These are phyloP conservation scores for Kewa caespitosa DNA, from an alignment of 179 eudicot species.

Conservation along the genomic window DNA sequence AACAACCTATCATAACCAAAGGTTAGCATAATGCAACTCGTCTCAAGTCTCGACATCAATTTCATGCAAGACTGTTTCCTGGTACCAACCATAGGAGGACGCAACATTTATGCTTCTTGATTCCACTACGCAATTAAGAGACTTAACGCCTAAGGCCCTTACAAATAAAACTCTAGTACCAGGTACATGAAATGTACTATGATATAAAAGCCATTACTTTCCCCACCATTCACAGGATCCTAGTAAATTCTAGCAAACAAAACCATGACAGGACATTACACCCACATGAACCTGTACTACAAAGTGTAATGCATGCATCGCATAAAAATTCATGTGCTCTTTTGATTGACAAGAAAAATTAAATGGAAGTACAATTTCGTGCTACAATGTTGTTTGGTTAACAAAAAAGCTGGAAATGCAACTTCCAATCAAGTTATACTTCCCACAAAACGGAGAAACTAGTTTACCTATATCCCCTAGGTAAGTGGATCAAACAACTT, in stretches of 20 bases:
- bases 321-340: too few species aligned
- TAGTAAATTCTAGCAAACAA: neutral
- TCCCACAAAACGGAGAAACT: too few species aligned
- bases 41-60: slow-evolving; percentile 1
- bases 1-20: neutral
- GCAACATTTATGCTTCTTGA: neutral
- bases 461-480: too few species aligned
- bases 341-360: too few species aligned
- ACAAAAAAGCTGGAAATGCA: too few species aligned
- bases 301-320: too few species aligned
- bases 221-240: neutral
- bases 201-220: neutral
- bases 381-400: too few species aligned
- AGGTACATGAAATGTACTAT: neutral
- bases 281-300: too few species aligned
- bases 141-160: too few species aligned
- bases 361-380: too few species aligned
- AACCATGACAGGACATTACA: neutral
- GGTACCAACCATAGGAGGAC: neutral
- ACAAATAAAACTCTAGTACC: neutral
- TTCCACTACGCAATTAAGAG: neutral
- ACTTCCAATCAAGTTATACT: too few species aligned
- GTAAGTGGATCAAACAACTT: too few species aligned
- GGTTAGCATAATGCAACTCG: neutral
- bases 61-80: neutral